Evolutionary conservation across 192 early-diverging fungal species (phyloP).

Genomic region (Backusella psychrophila): DNA sequence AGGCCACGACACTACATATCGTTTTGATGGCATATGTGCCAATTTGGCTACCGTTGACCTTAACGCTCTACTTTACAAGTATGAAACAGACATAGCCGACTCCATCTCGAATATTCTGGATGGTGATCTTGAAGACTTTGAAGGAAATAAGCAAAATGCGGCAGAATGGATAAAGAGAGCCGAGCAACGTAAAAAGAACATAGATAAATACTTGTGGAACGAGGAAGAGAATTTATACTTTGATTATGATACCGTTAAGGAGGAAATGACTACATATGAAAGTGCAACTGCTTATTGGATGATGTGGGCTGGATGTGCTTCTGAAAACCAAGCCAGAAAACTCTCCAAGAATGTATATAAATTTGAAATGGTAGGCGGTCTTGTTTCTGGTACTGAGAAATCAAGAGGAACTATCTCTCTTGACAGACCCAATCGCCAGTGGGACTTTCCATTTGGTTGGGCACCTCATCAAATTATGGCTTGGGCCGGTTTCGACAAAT

Average conservation of each 20-base stretch:
- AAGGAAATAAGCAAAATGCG: constrained; percentile 43
- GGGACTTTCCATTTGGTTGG: constrained; percentile 96
- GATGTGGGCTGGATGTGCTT: constrained; percentile 88
- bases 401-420: constrained; percentile 81
- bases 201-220: constrained; percentile 88
- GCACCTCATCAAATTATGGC: constrained; percentile 99
- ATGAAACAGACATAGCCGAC: constrained; percentile 88
- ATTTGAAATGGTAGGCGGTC: constrained; percentile 90
- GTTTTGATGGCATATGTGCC: constrained; percentile 89
- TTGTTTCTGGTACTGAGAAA: constrained; percentile 90
- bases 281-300: constrained; percentile 88
- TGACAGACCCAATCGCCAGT: constrained; percentile 90
- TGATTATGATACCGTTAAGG: constrained; percentile 82
- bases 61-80: constrained; percentile 92
- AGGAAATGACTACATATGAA: constrained; percentile 76
- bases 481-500: constrained; percentile 87
- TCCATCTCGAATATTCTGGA: constrained; percentile 61
- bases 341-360: constrained; percentile 70
- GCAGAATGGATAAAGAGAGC: constrained; percentile 68
- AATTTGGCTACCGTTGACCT: constrained; percentile 92
- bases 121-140: constrained; percentile 36
- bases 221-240: constrained; percentile 74
- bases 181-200: constrained; percentile 52
- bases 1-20: constrained; percentile 96
- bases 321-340: constrained; percentile 70